A percentile compares a stretch with the other conserved stretches of the same genome.
Evolutionary conservation across 495 filamentous ascomycete genomes (phyloP).

Genomic region (Coniosporium apollinis): DNA sequence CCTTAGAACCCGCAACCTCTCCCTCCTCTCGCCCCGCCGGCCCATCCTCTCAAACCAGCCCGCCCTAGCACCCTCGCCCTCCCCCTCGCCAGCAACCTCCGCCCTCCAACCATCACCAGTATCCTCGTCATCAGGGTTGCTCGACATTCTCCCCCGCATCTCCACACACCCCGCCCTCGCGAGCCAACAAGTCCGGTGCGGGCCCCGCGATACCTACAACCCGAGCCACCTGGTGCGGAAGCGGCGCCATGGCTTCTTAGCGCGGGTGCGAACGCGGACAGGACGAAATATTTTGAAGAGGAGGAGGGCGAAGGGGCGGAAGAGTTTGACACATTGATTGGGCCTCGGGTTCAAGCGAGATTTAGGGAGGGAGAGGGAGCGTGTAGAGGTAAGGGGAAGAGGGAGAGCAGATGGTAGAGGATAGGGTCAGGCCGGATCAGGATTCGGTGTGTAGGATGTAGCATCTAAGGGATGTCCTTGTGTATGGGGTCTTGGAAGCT

Average conservation of each 20-base stretch:
- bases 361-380: no score
- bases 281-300: slow-evolving; percentile 39
- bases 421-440: no score
- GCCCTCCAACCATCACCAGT: slow-evolving; percentile 20
- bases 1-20: slow-evolving; percentile 12
- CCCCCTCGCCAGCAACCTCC: slow-evolving; percentile 5
- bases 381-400: no score
- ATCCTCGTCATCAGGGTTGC: slow-evolving; percentile 6
- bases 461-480: no score
- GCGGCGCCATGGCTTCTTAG: slow-evolving; percentile 51
- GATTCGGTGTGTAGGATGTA: no score
- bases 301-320: slow-evolving; percentile 42
- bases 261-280: slow-evolving; percentile 35
- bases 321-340: slow-evolving; percentile 43
- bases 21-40: slow-evolving; percentile 23
- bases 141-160: slow-evolving; percentile 32
- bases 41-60: slow-evolving; percentile 16
- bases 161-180: slow-evolving; percentile 32
- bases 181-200: slow-evolving; percentile 32
- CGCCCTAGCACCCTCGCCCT: slow-evolving; percentile 16
- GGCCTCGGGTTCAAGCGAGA: no score
- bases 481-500: no score
- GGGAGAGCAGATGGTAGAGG: no score
- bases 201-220: slow-evolving; percentile 43
- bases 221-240: slow-evolving; percentile 56